Evolutionary conservation across 768 basidiomycete genomes (phyloP), one percentile per base, ranked within the genome.

Genomic region (Termitomyces sp.): DNA sequence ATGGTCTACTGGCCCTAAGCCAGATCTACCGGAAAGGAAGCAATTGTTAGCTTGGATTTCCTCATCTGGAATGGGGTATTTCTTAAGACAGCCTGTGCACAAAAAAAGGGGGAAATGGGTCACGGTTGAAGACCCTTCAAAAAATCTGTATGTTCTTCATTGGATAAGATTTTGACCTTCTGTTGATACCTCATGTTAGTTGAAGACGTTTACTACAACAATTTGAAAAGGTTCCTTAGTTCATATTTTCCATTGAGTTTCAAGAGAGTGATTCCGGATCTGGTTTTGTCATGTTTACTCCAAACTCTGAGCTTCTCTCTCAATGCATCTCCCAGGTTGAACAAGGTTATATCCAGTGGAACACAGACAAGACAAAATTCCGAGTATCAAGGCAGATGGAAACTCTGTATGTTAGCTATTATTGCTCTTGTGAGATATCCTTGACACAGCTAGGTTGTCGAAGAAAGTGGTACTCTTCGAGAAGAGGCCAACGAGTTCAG

Each of bases 271-370:
- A 27, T 59, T 17, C 54, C 54, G 23, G 42, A 52, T 2, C 50
- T 60, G 17, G 54, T 60, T n/a, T 19, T 7, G 49, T 60, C n/a
- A 21, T 11, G 3, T 11, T 10, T 37, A 10, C 23, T 14, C 7
- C 9, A 14, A 25, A 11, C 14, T 41, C 32, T 21, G 32, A 8
- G n/a, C n/a, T 23, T 31, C 4, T 37, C 12, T 47, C 16, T 46
- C 37, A n/a, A 17, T 5, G 6, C 21, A 14, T 32, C 17, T 21
- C 16, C 27, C 37, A 56, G 59, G 49, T 23, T 7, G 25, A 53
- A 35, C 34, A 56, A n/a, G 59, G 50, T 3, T 48, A 53, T 23
- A 48, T 60, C 32, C 44, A 40, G 14, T 53, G 17, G 12, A 48
- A 60, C n/a, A 9, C 14, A 5, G 35, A 48, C 14, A 35, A 47